Base-by-base conservation (phyloP, 371 early-diverging fungal species). In the Smittium mucronatum region DNA sequence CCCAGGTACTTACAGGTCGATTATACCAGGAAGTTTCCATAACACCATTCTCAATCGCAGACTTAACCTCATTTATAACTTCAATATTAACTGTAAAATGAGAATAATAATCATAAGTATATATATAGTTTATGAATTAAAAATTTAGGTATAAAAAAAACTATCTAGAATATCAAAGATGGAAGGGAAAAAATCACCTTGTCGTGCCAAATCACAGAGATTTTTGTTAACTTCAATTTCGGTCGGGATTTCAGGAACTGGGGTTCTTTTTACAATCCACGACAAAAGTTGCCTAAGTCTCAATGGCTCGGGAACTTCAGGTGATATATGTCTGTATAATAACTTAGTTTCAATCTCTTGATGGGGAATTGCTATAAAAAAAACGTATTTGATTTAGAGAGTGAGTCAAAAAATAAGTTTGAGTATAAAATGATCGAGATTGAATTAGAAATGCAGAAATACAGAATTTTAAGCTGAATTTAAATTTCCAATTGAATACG, bases 261-360 rank as follows among this genome's bases (percentile, higher is more conserved):
- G 0, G 75, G 73, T 58, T 74, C 75, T 0, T 63, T 63, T 26
- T 68, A 33, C 1, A 47, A 80, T 69, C 89, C 89, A 89, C 26
- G 84, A 72, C 33, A 89, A 75, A 32, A 89, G 79, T 72, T 88
- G 89, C 1, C 86, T 79, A 81, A 89, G 84, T 1, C 88, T 82
- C 0, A 87, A 70, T 29, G 88, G 88, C 34, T 87, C 87, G 1
- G 86, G 81, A 47, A 81, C 75, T 2, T 88, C 88, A 1, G 85
- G 82, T 71, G 86, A 86, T 26, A 89, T 84, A 70, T 86, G 88
- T n/a, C 84, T 75, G 75, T 84, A 86, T 69, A 83, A 87, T 57
- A 81, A 80, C 0, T 69, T 70, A 1, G 86, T 65, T 26, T 76
- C 73, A 33, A 89, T 81, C 0, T 79, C 77, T 2, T 78, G 80